Base-by-base conservation (phyloP, 164 flowering plant species). In the Annona cherimola region DNA sequence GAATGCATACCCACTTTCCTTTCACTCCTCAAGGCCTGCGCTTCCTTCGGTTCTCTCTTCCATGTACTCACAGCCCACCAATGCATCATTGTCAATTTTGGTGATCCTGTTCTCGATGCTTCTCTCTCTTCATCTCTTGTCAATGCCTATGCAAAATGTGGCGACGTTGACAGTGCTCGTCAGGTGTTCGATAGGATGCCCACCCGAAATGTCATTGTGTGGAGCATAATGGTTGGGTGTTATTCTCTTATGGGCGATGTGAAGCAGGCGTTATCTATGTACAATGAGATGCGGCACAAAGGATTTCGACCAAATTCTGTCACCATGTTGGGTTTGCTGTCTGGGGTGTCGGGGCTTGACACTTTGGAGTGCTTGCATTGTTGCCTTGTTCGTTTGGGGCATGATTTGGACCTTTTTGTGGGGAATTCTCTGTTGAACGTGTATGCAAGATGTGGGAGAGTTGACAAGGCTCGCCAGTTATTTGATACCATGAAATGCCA, bases 171-270 rank as follows among this genome's bases (percentile, higher is more conserved):
- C 3, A 16, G 20, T 70, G 94, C 96, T 2, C 89, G 79, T 61
- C 78, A 75, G 5, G 83, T 87, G 78, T 92, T 92, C 66, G 93
- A 89, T 66, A 43, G 9, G 44, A 90, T 90, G 93, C 85, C 87
- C 63, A 75, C 79, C 0, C 85, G 85, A 81, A 85, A 85, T 73
- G 87, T 90, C 43, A 90, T 91, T 57, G 88, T 93, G 8, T 93
- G 95, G 92, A 87, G 89, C 50, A 83, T 88, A 0, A 86, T 93
- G 20, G 82, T 93, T n/a, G 82, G 93, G 8, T 88, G 89, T 69
- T 87, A 90, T 76, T 80, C 90, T 1, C 82, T 81, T 0, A 45
- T 35, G 35, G 88, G 91, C 1, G 82, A 86, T 50, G 69, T 81
- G 19, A 71, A 70, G 42, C 55, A n/a, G 40, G 86, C 89, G 1